Evolutionary conservation across 257 asterid genomes (phyloP).

Genomic region (Ballota nigra): DNA sequence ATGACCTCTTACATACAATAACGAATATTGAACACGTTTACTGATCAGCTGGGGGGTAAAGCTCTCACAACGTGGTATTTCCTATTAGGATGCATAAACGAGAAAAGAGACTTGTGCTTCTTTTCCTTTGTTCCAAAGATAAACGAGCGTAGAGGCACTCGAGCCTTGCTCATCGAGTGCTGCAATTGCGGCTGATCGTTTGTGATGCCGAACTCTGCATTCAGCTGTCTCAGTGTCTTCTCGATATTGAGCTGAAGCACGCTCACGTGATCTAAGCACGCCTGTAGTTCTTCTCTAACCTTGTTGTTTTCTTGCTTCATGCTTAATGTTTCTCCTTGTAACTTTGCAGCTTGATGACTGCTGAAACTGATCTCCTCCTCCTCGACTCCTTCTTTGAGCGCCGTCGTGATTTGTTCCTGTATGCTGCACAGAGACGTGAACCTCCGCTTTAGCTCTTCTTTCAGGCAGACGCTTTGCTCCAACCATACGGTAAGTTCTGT

Average conservation of each 20-base stretch:
- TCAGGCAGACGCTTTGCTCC: slow-evolving; percentile 60
- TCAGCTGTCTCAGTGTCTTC: slow-evolving; percentile 52
- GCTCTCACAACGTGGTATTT: slow-evolving; percentile 61
- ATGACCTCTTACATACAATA: slow-evolving; percentile 7
- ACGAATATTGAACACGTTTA: background rate
- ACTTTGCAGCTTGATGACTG: slow-evolving; percentile 91
- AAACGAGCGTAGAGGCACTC: slow-evolving; percentile 63
- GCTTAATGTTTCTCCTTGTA: slow-evolving; percentile 86
- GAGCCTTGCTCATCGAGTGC: slow-evolving; percentile 40
- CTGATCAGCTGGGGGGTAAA: slow-evolving; percentile 26
- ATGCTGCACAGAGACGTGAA: slow-evolving; percentile 67
- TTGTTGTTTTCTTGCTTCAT: slow-evolving; percentile 93
- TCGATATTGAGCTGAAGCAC: slow-evolving; percentile 60
- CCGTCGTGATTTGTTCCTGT: slow-evolving; percentile 72
- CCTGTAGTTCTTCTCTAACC: slow-evolving; percentile 71
- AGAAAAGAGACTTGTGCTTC: slow-evolving; percentile 74
- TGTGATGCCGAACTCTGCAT: slow-evolving; percentile 59
- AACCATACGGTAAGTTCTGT: slow-evolving; percentile 74
- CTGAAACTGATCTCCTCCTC: slow-evolving; percentile 68
- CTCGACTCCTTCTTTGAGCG: slow-evolving; percentile 64
- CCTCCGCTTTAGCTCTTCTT: slow-evolving; percentile 66
- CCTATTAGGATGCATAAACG: slow-evolving; percentile 52
- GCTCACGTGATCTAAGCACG: slow-evolving; percentile 63
- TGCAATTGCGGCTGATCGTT: slow-evolving; percentile 51
- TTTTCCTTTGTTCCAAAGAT: slow-evolving; percentile 71